Evolutionary conservation across 108 stramenopile species (phyloP).

Genomic region (Mediolabrus comicus): DNA sequence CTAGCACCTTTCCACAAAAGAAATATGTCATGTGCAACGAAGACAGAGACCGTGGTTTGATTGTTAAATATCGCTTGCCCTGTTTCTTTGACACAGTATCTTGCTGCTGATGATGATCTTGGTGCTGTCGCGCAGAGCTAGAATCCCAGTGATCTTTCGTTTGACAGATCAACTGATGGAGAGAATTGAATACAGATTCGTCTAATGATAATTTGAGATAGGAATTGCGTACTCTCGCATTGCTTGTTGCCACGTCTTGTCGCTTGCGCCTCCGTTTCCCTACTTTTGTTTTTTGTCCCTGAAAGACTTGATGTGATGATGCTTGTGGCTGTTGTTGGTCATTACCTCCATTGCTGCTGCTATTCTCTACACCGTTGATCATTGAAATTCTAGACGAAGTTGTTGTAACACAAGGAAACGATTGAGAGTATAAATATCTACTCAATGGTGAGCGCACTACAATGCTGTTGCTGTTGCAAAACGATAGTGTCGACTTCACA

Average conservation of each 20-base stretch:
- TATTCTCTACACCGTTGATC: not conserved
- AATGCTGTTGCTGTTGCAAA: not conserved
- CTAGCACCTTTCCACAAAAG: conserved; percentile 53
- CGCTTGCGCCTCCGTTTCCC: not conserved
- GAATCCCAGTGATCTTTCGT: conserved; percentile 11
- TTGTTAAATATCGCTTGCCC: conserved; percentile 10
- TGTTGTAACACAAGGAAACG: not conserved
- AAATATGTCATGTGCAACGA: conserved; percentile 70
- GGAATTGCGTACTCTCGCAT: conserved; percentile 35
- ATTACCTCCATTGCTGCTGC: not conserved
- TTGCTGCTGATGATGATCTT: not conserved
- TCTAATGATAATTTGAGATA: conserved; percentile 61
- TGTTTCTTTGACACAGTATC: conserved; percentile 1
- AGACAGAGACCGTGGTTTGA: conserved; percentile 41
- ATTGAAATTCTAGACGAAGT: not conserved
- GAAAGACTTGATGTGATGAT: not conserved
- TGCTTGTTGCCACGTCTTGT: conserved; percentile 3
- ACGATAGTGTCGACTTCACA: not conserved
- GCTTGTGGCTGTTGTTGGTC: not conserved
- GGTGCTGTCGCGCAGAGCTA: not conserved
- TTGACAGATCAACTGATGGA: conserved; percentile 22
- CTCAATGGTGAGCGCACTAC: not conserved
- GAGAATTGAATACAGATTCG: conserved; percentile 20
- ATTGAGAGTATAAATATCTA: too few species aligned
- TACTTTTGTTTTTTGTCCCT: conserved; percentile 5